phyloP scores from a whole-genome alignment of 192 early-diverging fungal genomes.

The Backusella mclennaniae region DNA sequence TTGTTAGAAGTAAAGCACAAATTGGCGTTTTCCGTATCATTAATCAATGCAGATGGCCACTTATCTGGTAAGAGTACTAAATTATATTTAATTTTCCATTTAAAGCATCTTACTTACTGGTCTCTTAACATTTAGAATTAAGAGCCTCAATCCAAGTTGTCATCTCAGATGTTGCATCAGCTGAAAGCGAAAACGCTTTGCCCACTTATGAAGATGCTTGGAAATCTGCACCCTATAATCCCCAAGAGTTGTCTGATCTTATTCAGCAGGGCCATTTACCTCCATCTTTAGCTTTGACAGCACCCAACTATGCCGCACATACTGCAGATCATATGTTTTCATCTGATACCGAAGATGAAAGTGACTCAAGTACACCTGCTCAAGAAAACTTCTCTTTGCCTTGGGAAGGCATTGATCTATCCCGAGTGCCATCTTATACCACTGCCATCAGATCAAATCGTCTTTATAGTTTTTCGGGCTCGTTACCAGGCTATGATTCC shows the following conservation, averaged over 20 bases:
- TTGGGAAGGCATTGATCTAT: slow-evolving; percentile 28
- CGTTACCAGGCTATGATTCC: slow-evolving; percentile 33
- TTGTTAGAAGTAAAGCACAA: slow-evolving; percentile 38
- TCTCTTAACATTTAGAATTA: slow-evolving; percentile 24
- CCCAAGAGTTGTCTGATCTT: slow-evolving; percentile 13
- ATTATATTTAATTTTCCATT: neutral
- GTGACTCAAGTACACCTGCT: neutral
- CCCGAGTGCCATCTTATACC: slow-evolving; percentile 35
- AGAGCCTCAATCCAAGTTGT: slow-evolving; percentile 33
- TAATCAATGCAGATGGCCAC: slow-evolving; percentile 37
- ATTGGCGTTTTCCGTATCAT: slow-evolving; percentile 31
- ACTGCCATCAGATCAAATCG: slow-evolving; percentile 30
- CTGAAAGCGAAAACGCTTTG: slow-evolving; percentile 17
- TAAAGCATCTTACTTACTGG: neutral
- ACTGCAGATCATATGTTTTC: neutral
- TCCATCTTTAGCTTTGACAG: slow-evolving; percentile 18
- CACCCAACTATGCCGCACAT: slow-evolving; percentile 30
- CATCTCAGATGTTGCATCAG: slow-evolving; percentile 21
- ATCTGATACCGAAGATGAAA: neutral
- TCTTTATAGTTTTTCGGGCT: slow-evolving; percentile 18
- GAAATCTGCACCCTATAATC: slow-evolving; percentile 33
- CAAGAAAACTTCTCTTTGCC: slow-evolving; percentile 9
- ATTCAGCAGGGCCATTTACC: slow-evolving; percentile 23
- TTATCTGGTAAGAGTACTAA: slow-evolving; percentile 24
- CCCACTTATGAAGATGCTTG: slow-evolving; percentile 36